A percentile compares a stretch with the other conserved stretches of the same genome.
Conservation (phyloP, 1,139 yeast species). For the Chernovozyma aurita region DNA sequence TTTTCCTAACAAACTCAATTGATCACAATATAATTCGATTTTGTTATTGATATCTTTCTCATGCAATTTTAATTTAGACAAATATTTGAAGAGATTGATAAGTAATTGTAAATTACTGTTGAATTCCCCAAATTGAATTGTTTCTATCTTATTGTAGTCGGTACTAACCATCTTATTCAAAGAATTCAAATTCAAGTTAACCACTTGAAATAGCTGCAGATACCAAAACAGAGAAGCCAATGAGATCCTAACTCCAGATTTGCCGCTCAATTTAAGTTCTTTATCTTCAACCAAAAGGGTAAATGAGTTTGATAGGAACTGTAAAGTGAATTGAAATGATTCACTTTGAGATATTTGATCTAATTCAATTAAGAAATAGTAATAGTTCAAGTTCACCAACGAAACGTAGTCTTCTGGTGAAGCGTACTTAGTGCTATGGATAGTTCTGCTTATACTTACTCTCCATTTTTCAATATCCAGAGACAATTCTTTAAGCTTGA, state of each 20-base stretch:
- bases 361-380: slow-evolving; percentile 35
- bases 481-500: slow-evolving; percentile 17
- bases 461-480: slow-evolving; percentile 36
- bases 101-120: slow-evolving; percentile 28
- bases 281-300: slow-evolving; percentile 28
- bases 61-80: slow-evolving; percentile 2
- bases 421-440: slow-evolving; percentile 22
- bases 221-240: slow-evolving; percentile 27
- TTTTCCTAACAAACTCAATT: slow-evolving; percentile 3
- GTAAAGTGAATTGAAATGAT: slow-evolving; percentile 38
- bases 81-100: slow-evolving; percentile 19
- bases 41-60: slow-evolving; percentile 1
- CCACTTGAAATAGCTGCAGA: slow-evolving; percentile 32
- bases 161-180: slow-evolving; percentile 16
- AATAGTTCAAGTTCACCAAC: slow-evolving; percentile 33
- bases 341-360: slow-evolving; percentile 38
- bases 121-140: slow-evolving; percentile 22
- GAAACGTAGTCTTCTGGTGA: slow-evolving; percentile 31
- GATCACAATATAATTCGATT: slow-evolving; percentile 1
- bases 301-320: slow-evolving; percentile 39
- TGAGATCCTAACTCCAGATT: slow-evolving; percentile 12
- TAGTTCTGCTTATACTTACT: slow-evolving; percentile 21
- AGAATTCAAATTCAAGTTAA: slow-evolving; percentile 25
- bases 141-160: slow-evolving; percentile 6
- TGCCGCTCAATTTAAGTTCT: slow-evolving; percentile 4